Evolutionary conservation across 2,329 filamentous ascomycete genomes (phyloP).

Genomic region (Fusarium sp.): DNA sequence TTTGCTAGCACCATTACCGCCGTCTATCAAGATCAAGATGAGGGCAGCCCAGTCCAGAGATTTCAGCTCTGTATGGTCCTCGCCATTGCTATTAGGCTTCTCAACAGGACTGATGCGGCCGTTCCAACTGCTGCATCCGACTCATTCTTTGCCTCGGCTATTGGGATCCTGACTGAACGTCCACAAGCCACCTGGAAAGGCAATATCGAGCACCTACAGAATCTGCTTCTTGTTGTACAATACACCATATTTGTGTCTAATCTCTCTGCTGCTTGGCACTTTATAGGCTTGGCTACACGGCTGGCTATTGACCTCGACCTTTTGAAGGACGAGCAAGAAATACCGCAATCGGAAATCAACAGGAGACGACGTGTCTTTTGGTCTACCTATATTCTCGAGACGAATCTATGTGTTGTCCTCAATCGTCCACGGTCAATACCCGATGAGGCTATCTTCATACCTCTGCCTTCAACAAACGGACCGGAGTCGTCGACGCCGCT

Average conservation of each 20-base stretch:
- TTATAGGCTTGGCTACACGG: constrained; percentile 31
- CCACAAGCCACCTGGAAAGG: constrained; percentile 22
- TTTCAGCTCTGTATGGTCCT: constrained; percentile 29
- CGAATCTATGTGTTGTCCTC: constrained; percentile 27
- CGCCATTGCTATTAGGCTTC: constrained; percentile 23
- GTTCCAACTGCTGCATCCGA: constrained; percentile 30
- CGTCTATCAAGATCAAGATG: constrained; percentile 14
- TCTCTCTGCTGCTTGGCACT: constrained; percentile 32
- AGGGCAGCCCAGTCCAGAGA: neutral
- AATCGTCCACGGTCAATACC: constrained; percentile 31
- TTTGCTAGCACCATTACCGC: constrained; percentile 12
- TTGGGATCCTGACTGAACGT: constrained; percentile 6
- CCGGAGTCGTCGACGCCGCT: constrained; percentile 10
- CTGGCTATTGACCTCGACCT: constrained; percentile 30
- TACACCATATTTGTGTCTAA: constrained; percentile 30
- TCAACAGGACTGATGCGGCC: constrained; percentile 27
- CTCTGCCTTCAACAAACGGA: constrained; percentile 8
- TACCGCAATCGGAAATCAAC: neutral
- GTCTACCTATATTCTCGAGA: constrained; percentile 34
- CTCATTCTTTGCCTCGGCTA: constrained; percentile 18
- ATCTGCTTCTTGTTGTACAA: constrained; percentile 27
- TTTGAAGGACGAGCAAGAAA: neutral
- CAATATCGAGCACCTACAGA: constrained; percentile 22
- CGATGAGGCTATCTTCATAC: constrained; percentile 29
- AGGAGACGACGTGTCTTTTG: constrained; percentile 24